These are phyloP conservation scores for Solanum pinnatisectum DNA, from an alignment of 257 asterid genomes.

Conservation along the genomic window DNA sequence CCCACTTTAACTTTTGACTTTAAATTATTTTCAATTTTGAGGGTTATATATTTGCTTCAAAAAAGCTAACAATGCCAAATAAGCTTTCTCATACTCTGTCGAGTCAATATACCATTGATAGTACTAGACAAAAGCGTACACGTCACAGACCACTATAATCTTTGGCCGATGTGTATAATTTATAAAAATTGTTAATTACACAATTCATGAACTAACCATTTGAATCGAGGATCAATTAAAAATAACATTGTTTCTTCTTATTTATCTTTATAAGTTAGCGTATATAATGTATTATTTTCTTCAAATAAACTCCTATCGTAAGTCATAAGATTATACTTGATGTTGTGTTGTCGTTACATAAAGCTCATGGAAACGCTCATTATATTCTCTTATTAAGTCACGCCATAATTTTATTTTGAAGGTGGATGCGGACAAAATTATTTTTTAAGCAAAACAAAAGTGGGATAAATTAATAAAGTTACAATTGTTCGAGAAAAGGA, in stretches of 20 bases:
- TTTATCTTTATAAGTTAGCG: not conserved
- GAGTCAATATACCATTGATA: slow-evolving; percentile 45
- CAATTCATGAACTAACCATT: not conserved
- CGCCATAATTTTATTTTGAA: not conserved
- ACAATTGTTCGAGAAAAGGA: not conserved
- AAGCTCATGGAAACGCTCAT: not conserved
- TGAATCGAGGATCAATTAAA: not conserved
- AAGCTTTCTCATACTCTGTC: slow-evolving; percentile 18
- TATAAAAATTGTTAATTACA: not conserved
- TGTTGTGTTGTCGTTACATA: not conserved
- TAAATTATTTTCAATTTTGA: not conserved
- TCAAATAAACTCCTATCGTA: rapidly evolving
- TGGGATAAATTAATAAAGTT: not conserved
- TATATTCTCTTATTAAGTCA: not conserved
- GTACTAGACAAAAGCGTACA: slow-evolving; percentile 46
- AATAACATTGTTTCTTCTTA: not conserved
- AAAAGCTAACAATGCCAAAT: slow-evolving; percentile 20
- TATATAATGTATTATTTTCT: not conserved
- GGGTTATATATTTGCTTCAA: slow-evolving; percentile 10
- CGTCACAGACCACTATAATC: slow-evolving; percentile 15
- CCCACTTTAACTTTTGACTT: not conserved
- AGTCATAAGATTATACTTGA: too few relatives aligned
- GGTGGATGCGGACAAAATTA: not conserved
- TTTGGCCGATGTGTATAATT: not conserved
- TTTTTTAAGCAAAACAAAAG: not conserved